Evolutionary conservation across 2,329 filamentous ascomycete genomes (phyloP), one percentile per base, ranked within the genome.

Genomic region (Fusarium verrucosum): DNA sequence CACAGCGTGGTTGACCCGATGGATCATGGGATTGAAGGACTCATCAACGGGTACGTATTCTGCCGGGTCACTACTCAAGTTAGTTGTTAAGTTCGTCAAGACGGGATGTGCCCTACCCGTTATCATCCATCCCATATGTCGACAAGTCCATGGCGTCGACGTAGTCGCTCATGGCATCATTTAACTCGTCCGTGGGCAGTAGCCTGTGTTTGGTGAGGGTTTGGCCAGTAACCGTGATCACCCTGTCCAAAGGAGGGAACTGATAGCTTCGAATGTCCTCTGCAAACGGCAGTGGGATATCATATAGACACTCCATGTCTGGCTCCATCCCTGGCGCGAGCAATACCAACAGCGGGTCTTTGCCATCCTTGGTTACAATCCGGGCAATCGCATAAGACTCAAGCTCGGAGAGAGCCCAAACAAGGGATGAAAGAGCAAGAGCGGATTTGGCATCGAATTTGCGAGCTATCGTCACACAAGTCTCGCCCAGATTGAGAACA

Each of bases 121-220:
- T 85, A 41, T 95, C 91, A 70, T 96, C 90, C 41, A 82, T 84
- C 10, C 84, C 89, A 70, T 89, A 87, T 0, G 76, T 82, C 2
- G 89, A 90, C 3, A 99, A 80, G 71, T 97, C 94, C 94, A 99
- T 97, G 9, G 87, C 87, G 74, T 98, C 92, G 9, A 99, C 92
- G 69, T 94, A 98, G 64, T 92, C 87, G 74, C 89, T 90, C 94
- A 99, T 98, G 2, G 92, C 90, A 44, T 89, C 80, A 50, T 87
- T 84, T 22, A 99, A 82, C 28, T 91, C 87, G 3, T 91, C 83
- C 10, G 82, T 89, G 0, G 95, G 95, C 3, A 99, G 81, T 58
- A 96, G 89, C 32, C 92, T 89, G 66, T 99, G 94, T 69, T 94
- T 88, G 11, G 86, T 91, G 44, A 97, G 80, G 10, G 86, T 84